Conservation (phyloP, 106 monocot species). For the Hemerocallis citrina region DNA sequence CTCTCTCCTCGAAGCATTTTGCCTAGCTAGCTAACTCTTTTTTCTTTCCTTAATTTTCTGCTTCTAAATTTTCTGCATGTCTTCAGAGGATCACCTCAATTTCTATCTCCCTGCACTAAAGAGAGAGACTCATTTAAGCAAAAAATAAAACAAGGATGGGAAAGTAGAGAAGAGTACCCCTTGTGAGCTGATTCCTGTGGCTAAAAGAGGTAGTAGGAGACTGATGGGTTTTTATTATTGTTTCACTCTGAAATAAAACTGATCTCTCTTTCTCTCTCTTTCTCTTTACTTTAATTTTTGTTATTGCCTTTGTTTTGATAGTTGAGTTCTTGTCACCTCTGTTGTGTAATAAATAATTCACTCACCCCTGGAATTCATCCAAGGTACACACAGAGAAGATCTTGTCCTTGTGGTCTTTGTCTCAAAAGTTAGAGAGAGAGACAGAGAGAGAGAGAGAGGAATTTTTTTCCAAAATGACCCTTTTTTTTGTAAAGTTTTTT, state of each 20-base stretch:
- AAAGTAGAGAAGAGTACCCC: background rate
- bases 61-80: constrained; percentile 11
- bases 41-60: too few relatives aligned
- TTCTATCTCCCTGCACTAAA: background rate
- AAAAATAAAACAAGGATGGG: background rate
- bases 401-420: constrained; percentile 22
- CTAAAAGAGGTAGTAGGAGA: background rate
- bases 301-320: too few relatives aligned
- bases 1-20: constrained; percentile 3
- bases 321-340: constrained; percentile 6
- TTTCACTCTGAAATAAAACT: background rate
- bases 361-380: constrained; percentile 18
- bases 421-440: constrained; percentile 4
- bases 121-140: background rate
- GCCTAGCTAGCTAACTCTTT: too few relatives aligned
- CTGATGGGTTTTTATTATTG: too few relatives aligned
- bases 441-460: background rate
- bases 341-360: constrained; percentile 5
- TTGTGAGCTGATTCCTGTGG: background rate
- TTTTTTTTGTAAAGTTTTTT: too few relatives aligned
- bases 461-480: too few relatives aligned
- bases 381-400: constrained; percentile 30
- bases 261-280: constrained; percentile 6
- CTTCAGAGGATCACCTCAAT: background rate
- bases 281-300: background rate